Percentiles rank a stretch among this genome's conserved stretches.
Evolutionary conservation across 768 basidiomycete species (phyloP).

Genomic region (Baorangia bicolor): DNA sequence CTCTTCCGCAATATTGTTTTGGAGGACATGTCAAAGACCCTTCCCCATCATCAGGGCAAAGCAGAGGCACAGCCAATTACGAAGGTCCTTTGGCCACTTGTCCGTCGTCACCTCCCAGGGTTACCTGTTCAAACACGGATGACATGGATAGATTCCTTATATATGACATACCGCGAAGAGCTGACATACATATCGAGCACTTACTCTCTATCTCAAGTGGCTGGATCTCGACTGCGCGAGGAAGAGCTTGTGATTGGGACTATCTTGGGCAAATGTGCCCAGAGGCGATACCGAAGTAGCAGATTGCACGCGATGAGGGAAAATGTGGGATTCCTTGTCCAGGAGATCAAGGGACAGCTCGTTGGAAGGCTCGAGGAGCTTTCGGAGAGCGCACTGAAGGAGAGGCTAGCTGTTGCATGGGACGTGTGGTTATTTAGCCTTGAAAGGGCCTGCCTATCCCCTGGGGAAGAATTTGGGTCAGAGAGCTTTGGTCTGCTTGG

Average conservation of each 20-base stretch:
- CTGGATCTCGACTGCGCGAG: slow-evolving; percentile 58
- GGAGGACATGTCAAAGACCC: slow-evolving; percentile 31
- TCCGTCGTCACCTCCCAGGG: slow-evolving; percentile 20
- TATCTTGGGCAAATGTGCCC: slow-evolving; percentile 67
- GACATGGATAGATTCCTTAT: slow-evolving; percentile 18
- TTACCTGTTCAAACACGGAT: not conserved
- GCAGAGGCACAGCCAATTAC: slow-evolving; percentile 35
- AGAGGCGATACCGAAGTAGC: slow-evolving; percentile 58
- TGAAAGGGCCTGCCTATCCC: slow-evolving; percentile 30
- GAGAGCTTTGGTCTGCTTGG: slow-evolving; percentile 71
- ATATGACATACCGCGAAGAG: slow-evolving; percentile 54
- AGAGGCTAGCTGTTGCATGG: slow-evolving; percentile 57
- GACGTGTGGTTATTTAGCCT: slow-evolving; percentile 60
- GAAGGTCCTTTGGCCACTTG: slow-evolving; percentile 17
- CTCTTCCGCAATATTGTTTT: slow-evolving; percentile 65
- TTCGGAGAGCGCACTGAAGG: slow-evolving; percentile 30
- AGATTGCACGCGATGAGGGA: slow-evolving; percentile 62
- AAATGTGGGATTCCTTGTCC: slow-evolving; percentile 52
- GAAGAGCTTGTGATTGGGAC: slow-evolving; percentile 75
- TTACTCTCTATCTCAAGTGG: slow-evolving; percentile 59
- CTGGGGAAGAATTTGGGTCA: slow-evolving; percentile 42
- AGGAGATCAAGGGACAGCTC: slow-evolving; percentile 43
- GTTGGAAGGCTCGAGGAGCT: slow-evolving; percentile 31
- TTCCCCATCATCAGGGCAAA: slow-evolving; percentile 3
- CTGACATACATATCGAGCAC: slow-evolving; percentile 68